Percentiles rank a stretch among this genome's conserved stretches.
Evolutionary conservation across 176 grass and related monocot species (phyloP).

Genomic region (Ensete glaucum): DNA sequence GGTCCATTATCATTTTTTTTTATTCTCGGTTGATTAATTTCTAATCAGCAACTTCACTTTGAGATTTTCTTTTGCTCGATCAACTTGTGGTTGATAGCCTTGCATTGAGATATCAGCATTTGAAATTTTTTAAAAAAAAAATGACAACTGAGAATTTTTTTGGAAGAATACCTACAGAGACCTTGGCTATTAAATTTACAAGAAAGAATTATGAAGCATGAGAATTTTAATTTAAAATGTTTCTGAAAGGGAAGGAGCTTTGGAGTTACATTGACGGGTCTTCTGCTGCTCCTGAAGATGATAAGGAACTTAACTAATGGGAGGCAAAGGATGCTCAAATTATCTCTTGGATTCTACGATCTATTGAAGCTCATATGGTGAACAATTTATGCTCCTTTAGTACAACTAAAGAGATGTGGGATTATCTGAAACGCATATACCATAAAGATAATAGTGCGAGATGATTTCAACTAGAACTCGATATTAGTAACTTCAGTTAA

Average conservation of each 20-base stretch:
- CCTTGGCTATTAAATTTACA: neutral
- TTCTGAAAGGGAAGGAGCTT: neutral
- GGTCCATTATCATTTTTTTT: no score
- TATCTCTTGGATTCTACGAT: neutral
- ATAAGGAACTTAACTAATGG: neutral
- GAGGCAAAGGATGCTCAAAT: neutral
- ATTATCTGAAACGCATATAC: neutral
- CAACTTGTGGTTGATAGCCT: no score
- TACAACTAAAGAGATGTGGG: neutral
- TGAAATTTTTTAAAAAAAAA: neutral
- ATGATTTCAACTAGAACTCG: neutral
- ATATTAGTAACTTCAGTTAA: no score
- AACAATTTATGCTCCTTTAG: neutral
- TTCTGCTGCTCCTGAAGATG: neutral
- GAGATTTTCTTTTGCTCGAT: no score
- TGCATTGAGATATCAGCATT: no score
- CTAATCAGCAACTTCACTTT: no score
- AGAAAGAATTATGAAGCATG: constrained; percentile 2
- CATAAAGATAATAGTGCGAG: neutral
- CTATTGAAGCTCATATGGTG: neutral
- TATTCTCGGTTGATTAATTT: no score
- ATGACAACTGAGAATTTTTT: neutral
- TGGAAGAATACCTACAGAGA: neutral
- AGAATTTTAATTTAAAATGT: neutral
- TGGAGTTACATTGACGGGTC: neutral